Base-by-base conservation (phyloP, 1,139 yeast species). In the Candida sanyaensis region DNA sequence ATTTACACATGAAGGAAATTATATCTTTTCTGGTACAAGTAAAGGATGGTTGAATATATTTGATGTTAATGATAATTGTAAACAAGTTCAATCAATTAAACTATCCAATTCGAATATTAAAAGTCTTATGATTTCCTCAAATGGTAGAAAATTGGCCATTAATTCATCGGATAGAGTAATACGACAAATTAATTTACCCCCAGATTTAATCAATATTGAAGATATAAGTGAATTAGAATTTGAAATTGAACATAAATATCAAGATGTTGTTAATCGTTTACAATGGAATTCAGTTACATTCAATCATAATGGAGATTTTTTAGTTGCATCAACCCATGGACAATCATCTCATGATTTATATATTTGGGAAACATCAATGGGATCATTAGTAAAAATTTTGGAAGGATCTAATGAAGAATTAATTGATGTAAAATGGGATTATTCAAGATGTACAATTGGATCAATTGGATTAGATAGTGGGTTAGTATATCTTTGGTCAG, bases 381-480 rank as follows among this genome's bases (percentile, higher is more conserved):
- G 97, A 0, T 84, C 96, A 12, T 71, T 92, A 48, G 88, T 91
- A 37, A 88, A 92, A 66, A 93, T 92, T 46, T 71, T 90, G 38
- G 97, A 92, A 65, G 97, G 97, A 1, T 89, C 97, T n/a, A 84
- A 84, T 55, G 97, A 92, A 59, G 90, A 85, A 60, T 73, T 92
- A 52, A 80, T 88, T 43, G 96, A 87, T 50, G 88, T 91, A 41
- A 88, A 84, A 59, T 92, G 97, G 96, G 90, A 92, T 61, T 83
- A 83, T 48, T 71, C 82, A 42, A 77, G 83, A 47, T 89, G 96
- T 63, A 74, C 81, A 53, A 84, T 92, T 37, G 89, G 88, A 8
- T 88, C 96, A n/a, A 88, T 90, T 17, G 97, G 98, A 0, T 70
- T 89, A 44, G 98, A 92, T 60, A 79, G 89, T 34, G 98, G 98